Base-by-base conservation (phyloP, 1,284 basidiomycete genomes). In the Irpex sp. region DNA sequence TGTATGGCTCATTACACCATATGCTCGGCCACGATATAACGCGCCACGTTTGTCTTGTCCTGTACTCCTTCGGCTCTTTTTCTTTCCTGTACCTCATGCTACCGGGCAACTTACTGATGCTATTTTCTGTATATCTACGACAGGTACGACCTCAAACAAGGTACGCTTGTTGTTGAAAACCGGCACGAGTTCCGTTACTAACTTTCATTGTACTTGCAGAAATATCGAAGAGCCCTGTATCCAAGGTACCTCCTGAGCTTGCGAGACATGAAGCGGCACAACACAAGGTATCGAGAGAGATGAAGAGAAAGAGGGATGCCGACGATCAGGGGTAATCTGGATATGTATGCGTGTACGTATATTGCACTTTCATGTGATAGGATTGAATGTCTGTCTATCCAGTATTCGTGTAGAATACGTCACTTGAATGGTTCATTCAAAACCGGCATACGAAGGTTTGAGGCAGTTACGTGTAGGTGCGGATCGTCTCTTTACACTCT, bases 201-300 rank as follows among this genome's bases (percentile, higher is more conserved):
- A 57, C 54, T 55, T 64, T 58, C 62, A n/a, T 52, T 59, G 59
- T 59, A 3, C 21, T 60, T 59, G 52, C 75, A 90, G 95, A 97
- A 76, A 94, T 98, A 65, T 88, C 90, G 36, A 97, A 97, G 82
- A 94, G 91, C 69, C 93, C 94, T 0, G 89, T 94, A 66, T 94
- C 91, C n/a, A 95, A 94, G 73, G 91, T 96, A 65, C 84, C 94
- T 13, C 77, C 83, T 5, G 96, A 98, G 72, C 80, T 98, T 55
- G 93, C 93, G 9, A 88, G 91, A 68, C 96, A 98, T 75, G 94
- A 96, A 72, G 81, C 93, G 0, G 94, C 96, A 4, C 92, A 95
- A 76, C 90, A 94, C 72, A 89, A 89, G 74, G 87, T 96, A 57
- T 91, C 94, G 56, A 81, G 87, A 70, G 94, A 96, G 77, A 96